Conservation (phyloP, 306 rosid genomes). For the Sicyos edulis region DNA sequence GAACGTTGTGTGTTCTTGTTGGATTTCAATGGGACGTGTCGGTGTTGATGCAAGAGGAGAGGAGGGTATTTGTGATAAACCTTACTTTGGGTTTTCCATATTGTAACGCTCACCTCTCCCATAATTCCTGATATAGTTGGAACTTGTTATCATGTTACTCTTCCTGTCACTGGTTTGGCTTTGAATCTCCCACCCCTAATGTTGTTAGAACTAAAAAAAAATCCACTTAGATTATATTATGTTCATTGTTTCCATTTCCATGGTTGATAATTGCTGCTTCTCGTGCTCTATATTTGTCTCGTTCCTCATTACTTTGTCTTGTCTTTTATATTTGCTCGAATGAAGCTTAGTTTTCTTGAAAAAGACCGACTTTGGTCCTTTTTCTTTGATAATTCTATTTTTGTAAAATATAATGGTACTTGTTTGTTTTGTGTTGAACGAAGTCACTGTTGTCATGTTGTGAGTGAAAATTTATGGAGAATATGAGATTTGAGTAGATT, state of each 20-base stretch:
- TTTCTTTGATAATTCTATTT: background rate
- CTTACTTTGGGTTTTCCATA: background rate
- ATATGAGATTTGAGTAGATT: background rate
- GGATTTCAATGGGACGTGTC: background rate
- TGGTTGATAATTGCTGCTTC: background rate
- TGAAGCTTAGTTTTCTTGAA: too few species aligned
- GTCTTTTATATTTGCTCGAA: background rate
- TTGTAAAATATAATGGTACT: background rate
- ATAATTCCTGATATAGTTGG: background rate
- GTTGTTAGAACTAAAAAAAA: too few species aligned
- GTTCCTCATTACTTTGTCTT: background rate
- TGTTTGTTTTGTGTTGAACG: background rate
- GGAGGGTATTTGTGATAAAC: background rate
- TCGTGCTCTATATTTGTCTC: background rate
- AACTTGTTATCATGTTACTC: background rate
- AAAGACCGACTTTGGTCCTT: too few species aligned
- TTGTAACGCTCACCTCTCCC: background rate
- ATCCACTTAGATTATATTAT: too few species aligned
- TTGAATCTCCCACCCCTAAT: too few species aligned
- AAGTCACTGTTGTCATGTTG: background rate
- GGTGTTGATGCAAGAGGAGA: background rate
- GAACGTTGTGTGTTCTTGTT: background rate
- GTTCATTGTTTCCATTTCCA: background rate
- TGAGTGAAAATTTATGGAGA: background rate
- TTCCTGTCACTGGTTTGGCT: too few species aligned